These are phyloP conservation scores for Aspergillus neotritici DNA, from an alignment of 2,329 filamentous ascomycete species.

Conservation along the genomic window DNA sequence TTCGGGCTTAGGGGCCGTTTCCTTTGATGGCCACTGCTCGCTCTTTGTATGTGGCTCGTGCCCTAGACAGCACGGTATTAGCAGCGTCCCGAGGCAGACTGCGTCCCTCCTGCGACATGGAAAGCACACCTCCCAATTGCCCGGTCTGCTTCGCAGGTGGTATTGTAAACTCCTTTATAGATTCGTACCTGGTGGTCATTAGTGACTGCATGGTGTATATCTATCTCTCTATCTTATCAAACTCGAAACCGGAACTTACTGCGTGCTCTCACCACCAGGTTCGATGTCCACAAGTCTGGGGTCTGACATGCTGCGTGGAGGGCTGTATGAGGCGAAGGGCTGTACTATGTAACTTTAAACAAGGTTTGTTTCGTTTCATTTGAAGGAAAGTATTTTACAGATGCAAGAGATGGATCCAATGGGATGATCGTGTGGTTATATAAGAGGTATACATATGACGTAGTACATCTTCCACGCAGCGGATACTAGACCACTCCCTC, in stretches of 20 bases:
- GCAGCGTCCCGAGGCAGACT: not conserved
- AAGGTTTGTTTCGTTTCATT: too few relatives aligned
- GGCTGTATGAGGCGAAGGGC: not conserved
- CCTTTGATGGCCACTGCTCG: conserved; percentile 13
- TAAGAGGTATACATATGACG: conserved; percentile 8
- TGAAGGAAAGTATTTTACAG: too few relatives aligned
- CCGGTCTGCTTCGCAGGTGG: conserved; percentile 51
- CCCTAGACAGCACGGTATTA: conserved; percentile 9
- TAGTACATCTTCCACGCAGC: conserved; percentile 1
- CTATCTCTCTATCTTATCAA: not conserved
- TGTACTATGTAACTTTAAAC: too few relatives aligned
- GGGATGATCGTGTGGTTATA: not conserved
- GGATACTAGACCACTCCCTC: conserved; percentile 2
- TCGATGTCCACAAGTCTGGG: conserved; percentile 54
- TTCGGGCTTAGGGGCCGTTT: conserved; percentile 8
- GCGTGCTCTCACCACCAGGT: conserved; percentile 55
- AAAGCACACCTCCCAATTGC: conserved; percentile 48
- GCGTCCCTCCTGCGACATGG: not conserved
- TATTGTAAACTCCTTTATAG: conserved; percentile 45
- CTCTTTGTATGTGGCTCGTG: conserved; percentile 30
- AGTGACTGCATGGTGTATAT: too few relatives aligned
- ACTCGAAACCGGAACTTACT: conserved; percentile 37
- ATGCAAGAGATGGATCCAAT: too few relatives aligned
- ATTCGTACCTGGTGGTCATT: conserved; percentile 49
- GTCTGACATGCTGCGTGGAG: conserved; percentile 40